Percentiles rank a stretch among this genome's conserved stretches.
phyloP scores from a whole-genome alignment of 345 rosid genomes.

The sweet orange (Citrus sinensis) region DVS_A1.0 CM039161.1:8407501-8408000 shows the following conservation, averaged over 20 bases:
- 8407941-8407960: background rate
- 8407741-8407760: background rate
- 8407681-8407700: background rate
- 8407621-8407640: background rate
- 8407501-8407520: background rate
- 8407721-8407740: background rate
- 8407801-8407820: background rate
- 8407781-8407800: background rate
- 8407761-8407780: background rate
- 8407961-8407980: constrained; percentile 1
- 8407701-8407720: background rate
- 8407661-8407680: background rate
- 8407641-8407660: background rate
- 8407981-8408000: background rate
- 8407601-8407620: background rate
- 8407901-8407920: background rate
- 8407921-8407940: background rate
- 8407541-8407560: background rate
- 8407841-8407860: background rate
- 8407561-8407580: background rate
- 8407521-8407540: background rate
- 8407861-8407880: background rate
- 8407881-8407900: background rate
- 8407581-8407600: background rate
- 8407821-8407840: background rate